These are phyloP conservation scores for Colletotrichum scovillei DNA, from an alignment of 2,329 filamentous ascomycete genomes.

Conservation along the genomic window DNA sequence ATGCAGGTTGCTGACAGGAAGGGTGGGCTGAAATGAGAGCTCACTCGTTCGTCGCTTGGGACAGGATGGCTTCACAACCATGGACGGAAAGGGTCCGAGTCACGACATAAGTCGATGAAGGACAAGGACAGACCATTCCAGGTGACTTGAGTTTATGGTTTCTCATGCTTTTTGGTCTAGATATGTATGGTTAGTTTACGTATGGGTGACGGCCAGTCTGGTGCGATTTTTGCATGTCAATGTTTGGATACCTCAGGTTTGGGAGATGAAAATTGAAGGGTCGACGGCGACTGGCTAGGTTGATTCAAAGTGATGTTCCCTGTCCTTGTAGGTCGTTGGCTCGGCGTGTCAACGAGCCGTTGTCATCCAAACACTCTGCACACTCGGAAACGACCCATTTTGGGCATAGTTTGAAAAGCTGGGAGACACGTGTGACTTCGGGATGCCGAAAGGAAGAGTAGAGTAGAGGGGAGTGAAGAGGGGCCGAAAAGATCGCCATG, in stretches of 20 bases:
- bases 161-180: not conserved
- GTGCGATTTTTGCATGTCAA: not conserved
- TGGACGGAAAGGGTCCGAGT: not conserved
- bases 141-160: not conserved
- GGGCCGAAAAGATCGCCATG: constrained; percentile 11
- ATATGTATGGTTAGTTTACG: not conserved
- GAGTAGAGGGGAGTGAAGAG: not conserved
- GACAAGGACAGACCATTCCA: not conserved
- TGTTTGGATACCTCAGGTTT: not conserved
- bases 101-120: not conserved
- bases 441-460: not conserved
- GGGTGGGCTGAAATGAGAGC: not conserved
- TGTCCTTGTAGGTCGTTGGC: constrained; percentile 4
- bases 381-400: constrained; percentile 12
- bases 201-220: not conserved
- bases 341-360: constrained; percentile 11
- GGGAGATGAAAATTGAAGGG: not conserved
- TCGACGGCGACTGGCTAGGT: not conserved
- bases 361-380: constrained; percentile 22
- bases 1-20: not conserved
- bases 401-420: constrained; percentile 3
- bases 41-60: not conserved
- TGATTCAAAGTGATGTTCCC: not conserved
- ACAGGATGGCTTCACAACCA: not conserved
- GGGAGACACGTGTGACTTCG: constrained; percentile 7